These are phyloP conservation scores for Colletotrichum camelliae DNA, from an alignment of 2,329 filamentous ascomycete species.

Conservation along the genomic window DNA sequence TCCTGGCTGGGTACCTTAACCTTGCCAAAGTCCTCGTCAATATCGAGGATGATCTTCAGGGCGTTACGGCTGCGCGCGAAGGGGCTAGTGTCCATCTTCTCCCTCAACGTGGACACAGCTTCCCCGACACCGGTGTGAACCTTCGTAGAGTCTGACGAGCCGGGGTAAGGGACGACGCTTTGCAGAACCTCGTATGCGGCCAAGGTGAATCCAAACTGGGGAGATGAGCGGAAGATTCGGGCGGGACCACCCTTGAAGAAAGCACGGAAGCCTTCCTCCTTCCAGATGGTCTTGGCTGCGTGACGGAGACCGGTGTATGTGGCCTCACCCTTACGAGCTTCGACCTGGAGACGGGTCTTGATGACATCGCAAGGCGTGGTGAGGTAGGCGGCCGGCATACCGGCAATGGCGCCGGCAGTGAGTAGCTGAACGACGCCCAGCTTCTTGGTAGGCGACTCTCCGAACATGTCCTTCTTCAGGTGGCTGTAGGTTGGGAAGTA, in stretches of 20 bases:
- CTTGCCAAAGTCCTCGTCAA: constrained; percentile 91
- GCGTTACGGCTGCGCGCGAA: constrained; percentile 79
- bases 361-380: constrained; percentile 98
- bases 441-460: constrained; percentile 85
- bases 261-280: constrained; percentile 91
- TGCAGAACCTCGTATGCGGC: constrained; percentile 95
- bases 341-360: constrained; percentile 97
- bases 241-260: constrained; percentile 99
- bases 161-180: constrained; percentile 79
- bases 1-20: constrained; percentile 63
- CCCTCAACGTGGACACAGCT: constrained; percentile 66
- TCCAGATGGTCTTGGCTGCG: constrained; percentile 81
- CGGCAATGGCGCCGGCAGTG: constrained; percentile 91
- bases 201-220: constrained; percentile 97
- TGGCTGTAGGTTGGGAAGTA: constrained; percentile 98
- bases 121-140: constrained; percentile 66
- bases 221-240: constrained; percentile 91
- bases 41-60: constrained; percentile 91
- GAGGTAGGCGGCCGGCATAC: constrained; percentile 91
- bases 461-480: constrained; percentile 91
- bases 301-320: constrained; percentile 88
- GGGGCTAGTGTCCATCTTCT: constrained; percentile 61
- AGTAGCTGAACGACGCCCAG: constrained; percentile 90
- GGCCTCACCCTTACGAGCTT: constrained; percentile 93
- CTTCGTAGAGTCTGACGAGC: constrained; percentile 58